Evolutionary conservation across 2,329 filamentous ascomycete genomes (phyloP).

Genomic region (Colletotrichum tropicicola): DNA sequence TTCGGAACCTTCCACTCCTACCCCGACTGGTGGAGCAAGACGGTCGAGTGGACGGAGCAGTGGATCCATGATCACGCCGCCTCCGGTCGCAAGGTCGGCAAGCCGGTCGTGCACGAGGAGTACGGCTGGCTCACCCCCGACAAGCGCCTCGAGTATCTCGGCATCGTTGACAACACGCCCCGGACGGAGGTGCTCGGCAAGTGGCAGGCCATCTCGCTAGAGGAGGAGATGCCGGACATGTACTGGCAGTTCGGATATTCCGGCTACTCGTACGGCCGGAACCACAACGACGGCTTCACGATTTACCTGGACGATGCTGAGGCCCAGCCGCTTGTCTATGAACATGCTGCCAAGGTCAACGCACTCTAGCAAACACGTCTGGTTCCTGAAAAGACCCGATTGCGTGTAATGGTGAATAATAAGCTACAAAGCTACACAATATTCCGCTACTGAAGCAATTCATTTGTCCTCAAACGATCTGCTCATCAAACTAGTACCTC

Average conservation of each 20-base stretch:
- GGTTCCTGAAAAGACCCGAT: background rate
- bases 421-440: background rate
- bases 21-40: slow-evolving; percentile 65
- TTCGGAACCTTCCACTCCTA: slow-evolving; percentile 66
- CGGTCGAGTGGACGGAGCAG: slow-evolving; percentile 58
- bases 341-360: slow-evolving; percentile 52
- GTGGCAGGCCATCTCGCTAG: slow-evolving; percentile 59
- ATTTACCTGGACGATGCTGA: slow-evolving; percentile 62
- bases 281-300: slow-evolving; percentile 65
- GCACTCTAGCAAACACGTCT: slow-evolving; percentile 8
- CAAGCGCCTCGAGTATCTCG: slow-evolving; percentile 54
- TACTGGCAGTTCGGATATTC: slow-evolving; percentile 66
- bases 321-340: slow-evolving; percentile 52
- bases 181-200: slow-evolving; percentile 53
- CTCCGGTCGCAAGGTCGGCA: slow-evolving; percentile 49
- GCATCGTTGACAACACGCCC: slow-evolving; percentile 51
- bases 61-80: slow-evolving; percentile 64
- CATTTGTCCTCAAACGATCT: too few relatives aligned
- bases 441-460: background rate
- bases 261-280: slow-evolving; percentile 60
- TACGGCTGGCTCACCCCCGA: slow-evolving; percentile 64
- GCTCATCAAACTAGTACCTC: too few relatives aligned
- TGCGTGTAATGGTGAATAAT: background rate
- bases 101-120: slow-evolving; percentile 65
- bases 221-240: slow-evolving; percentile 60